Conservation (phyloP, 2,329 filamentous ascomycete species). For the Acephala macrosclerotiorum region DNA sequence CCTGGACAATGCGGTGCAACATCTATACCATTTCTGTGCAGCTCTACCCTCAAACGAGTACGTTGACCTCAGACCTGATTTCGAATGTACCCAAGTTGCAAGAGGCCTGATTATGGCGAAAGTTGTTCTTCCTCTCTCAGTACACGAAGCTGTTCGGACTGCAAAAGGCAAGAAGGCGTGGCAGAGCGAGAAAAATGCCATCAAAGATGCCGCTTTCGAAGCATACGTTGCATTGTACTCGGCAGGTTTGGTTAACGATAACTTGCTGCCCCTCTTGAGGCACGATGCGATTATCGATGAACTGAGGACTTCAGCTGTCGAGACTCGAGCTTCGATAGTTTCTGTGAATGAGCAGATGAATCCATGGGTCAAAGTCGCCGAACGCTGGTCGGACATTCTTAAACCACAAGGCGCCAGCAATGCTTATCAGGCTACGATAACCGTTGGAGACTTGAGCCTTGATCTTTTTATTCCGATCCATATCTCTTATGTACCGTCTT, state of each 20-base stretch:
- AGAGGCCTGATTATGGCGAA: constrained; percentile 57
- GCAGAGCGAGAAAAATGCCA: constrained; percentile 67
- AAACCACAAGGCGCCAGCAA: constrained; percentile 51
- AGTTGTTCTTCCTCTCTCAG: constrained; percentile 74
- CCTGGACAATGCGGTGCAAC: constrained; percentile 75
- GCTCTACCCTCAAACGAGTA: constrained; percentile 62
- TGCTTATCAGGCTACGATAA: constrained; percentile 62
- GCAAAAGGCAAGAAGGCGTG: constrained; percentile 63
- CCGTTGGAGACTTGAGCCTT: constrained; percentile 39
- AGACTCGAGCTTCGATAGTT: constrained; percentile 49
- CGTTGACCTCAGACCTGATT: constrained; percentile 72
- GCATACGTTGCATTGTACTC: constrained; percentile 76
- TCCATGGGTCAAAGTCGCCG: constrained; percentile 48
- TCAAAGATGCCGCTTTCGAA: constrained; percentile 78
- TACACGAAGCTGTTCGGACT: constrained; percentile 68
- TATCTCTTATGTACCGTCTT: constrained; percentile 31
- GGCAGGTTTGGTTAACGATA: constrained; percentile 76
- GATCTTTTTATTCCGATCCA: constrained; percentile 33
- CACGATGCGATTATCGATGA: constrained; percentile 48
- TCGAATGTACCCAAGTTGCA: constrained; percentile 55
- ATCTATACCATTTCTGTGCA: constrained; percentile 83
- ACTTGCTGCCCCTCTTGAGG: constrained; percentile 70
- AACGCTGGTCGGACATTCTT: constrained; percentile 40
- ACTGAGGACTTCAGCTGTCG: constrained; percentile 61
- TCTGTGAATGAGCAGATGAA: constrained; percentile 44